These are phyloP conservation scores for Salmacisia buchloeana DNA, from an alignment of 1,284 basidiomycete species.

Conservation along the genomic window DNA sequence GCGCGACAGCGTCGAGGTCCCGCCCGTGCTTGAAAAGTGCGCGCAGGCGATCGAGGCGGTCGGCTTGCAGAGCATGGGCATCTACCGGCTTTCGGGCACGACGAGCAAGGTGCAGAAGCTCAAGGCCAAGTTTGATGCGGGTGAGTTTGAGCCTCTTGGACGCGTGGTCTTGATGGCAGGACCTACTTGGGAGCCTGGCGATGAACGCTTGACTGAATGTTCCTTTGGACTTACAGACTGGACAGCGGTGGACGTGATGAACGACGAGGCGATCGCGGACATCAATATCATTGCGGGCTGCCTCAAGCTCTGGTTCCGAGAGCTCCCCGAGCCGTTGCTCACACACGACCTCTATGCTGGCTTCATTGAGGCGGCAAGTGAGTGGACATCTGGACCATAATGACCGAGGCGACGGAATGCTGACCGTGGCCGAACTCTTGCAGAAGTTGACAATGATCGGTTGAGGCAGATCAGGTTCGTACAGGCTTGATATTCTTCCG, in stretches of 20 bases:
- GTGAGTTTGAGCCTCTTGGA: background rate
- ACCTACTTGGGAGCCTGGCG: background rate
- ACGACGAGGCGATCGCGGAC: constrained; percentile 60
- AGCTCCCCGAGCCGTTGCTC: constrained; percentile 87
- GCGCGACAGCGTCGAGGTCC: constrained; percentile 82
- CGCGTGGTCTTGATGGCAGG: background rate
- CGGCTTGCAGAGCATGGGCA: constrained; percentile 73
- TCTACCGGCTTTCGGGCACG: constrained; percentile 89
- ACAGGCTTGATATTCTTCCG: too few species aligned
- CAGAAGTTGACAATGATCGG: constrained; percentile 78
- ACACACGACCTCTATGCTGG: constrained; percentile 77
- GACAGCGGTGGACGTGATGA: constrained; percentile 38
- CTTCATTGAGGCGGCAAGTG: constrained; percentile 92
- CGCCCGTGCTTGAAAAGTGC: constrained; percentile 80
- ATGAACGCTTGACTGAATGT: too few species aligned
- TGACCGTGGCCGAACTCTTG: background rate
- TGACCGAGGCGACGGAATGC: background rate
- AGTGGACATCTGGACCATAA: constrained; percentile 49
- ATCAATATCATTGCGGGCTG: constrained; percentile 93
- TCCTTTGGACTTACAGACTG: constrained; percentile 35
- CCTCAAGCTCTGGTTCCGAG: constrained; percentile 92
- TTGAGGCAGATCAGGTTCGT: constrained; percentile 87
- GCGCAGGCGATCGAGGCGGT: constrained; percentile 74
- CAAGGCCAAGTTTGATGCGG: constrained; percentile 73
- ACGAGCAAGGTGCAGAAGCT: constrained; percentile 78